Evolutionary conservation across 768 basidiomycete species (phyloP).

Genomic region (Auriscalpium orientale): DNA sequence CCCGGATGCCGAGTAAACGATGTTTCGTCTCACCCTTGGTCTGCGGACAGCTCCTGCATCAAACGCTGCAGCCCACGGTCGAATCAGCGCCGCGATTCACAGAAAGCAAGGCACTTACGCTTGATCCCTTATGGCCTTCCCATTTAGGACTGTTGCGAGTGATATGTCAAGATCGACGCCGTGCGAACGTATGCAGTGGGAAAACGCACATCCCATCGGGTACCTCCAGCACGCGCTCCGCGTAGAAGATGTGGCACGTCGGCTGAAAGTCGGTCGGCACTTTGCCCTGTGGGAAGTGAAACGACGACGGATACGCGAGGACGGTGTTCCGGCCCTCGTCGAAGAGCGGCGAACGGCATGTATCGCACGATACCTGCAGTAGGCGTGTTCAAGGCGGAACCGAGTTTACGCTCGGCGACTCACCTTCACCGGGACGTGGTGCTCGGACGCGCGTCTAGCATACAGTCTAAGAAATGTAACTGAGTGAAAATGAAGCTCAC

Average conservation of each 20-base stretch:
- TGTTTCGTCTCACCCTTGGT: background rate
- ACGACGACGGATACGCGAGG: conserved; percentile 23
- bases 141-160: conserved; percentile 17
- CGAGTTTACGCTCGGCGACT: background rate
- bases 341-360: conserved; percentile 25
- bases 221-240: conserved; percentile 23
- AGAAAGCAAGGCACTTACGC: conserved; percentile 13
- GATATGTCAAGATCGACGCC: background rate
- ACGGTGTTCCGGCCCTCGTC: conserved; percentile 27
- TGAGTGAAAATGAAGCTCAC: background rate
- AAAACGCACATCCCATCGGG: conserved; percentile 18
- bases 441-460: conserved; percentile 8
- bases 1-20: too few relatives aligned
- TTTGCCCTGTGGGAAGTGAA: conserved; percentile 21
- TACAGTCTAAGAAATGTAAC: background rate
- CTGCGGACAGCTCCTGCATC: background rate
- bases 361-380: conserved; percentile 21
- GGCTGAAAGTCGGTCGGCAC: conserved; percentile 23
- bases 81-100: too few relatives aligned
- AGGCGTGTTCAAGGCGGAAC: background rate
- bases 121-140: conserved; percentile 23
- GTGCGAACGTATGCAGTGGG: background rate
- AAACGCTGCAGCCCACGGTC: background rate
- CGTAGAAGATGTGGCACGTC: conserved; percentile 24
- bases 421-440: conserved; percentile 28